Evolutionary conservation across 2,329 filamentous ascomycete species (phyloP).

Genomic region (Sporothrix inflata): DNA sequence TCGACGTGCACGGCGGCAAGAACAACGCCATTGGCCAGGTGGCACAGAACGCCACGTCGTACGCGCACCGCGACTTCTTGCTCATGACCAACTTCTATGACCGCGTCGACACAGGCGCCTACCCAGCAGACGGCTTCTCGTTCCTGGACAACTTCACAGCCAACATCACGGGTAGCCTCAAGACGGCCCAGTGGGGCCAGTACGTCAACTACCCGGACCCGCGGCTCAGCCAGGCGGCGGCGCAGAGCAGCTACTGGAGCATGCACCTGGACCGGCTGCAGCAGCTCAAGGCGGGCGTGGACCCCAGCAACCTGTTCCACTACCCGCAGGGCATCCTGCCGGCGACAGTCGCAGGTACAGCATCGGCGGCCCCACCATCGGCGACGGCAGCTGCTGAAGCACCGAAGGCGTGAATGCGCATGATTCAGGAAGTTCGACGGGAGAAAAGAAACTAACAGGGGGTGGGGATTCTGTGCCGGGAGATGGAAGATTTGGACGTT

Average conservation of each 20-base stretch:
- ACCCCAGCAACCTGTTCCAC: conserved; percentile 47
- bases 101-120: conserved; percentile 41
- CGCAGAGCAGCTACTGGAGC: conserved; percentile 45
- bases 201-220: conserved; percentile 50
- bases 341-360: conserved; percentile 9
- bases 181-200: conserved; percentile 43
- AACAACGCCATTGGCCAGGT: conserved; percentile 44
- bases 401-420: not conserved
- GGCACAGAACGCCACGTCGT: conserved; percentile 42
- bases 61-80: conserved; percentile 50
- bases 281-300: conserved; percentile 43
- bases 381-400: not conserved
- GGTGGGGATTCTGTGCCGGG: not conserved
- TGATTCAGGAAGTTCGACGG: not conserved
- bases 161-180: conserved; percentile 40
- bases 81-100: conserved; percentile 56
- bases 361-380: not conserved
- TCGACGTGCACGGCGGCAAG: conserved; percentile 49
- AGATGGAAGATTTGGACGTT: not conserved
- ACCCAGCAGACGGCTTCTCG: conserved; percentile 42
- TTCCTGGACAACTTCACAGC: conserved; percentile 43
- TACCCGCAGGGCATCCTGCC: conserved; percentile 46
- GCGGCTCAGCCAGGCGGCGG: conserved; percentile 40
- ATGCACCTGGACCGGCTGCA: conserved; percentile 41
- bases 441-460: not conserved